Conservation (phyloP, 805 yeast genomes). For the Yarrowia sp. region DNA sequence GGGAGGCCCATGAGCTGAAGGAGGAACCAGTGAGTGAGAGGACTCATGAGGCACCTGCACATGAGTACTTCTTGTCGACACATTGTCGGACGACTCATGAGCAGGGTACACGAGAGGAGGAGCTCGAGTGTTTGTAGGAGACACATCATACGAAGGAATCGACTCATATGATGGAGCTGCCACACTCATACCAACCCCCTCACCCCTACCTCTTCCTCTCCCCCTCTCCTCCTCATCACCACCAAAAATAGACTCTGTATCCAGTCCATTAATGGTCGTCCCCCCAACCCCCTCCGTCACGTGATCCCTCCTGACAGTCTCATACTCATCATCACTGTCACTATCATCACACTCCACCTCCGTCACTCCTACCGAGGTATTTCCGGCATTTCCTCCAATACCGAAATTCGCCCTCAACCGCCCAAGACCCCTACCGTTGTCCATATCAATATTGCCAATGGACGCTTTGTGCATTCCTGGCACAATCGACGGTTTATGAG, state of each 20-base stretch:
- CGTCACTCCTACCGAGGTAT: constrained; percentile 1
- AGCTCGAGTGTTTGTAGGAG: constrained; percentile 4
- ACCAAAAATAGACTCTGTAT: background rate
- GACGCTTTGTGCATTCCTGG: background rate
- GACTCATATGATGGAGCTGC: constrained; percentile 3
- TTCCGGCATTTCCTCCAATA: background rate
- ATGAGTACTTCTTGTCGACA: background rate
- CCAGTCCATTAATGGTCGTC: background rate
- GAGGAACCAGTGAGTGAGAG: too few species aligned
- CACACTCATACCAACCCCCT: background rate
- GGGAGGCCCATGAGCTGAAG: too few species aligned
- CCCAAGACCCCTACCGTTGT: constrained; percentile 1
- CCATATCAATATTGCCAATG: constrained; percentile 18
- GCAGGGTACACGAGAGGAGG: background rate
- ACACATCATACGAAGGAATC: background rate
- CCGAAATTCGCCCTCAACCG: constrained; percentile 4
- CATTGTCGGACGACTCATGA: constrained; percentile 1
- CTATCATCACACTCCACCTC: background rate
- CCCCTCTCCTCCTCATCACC: background rate
- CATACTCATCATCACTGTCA: background rate
- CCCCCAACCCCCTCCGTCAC: constrained; percentile 3
- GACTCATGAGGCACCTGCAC: constrained; percentile 9
- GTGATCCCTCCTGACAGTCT: background rate
- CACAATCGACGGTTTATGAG: background rate
- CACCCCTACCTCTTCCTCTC: too few species aligned